Evolutionary conservation across 2,329 filamentous ascomycete species (phyloP).

Genomic region (Orbilia oligospora): DNA sequence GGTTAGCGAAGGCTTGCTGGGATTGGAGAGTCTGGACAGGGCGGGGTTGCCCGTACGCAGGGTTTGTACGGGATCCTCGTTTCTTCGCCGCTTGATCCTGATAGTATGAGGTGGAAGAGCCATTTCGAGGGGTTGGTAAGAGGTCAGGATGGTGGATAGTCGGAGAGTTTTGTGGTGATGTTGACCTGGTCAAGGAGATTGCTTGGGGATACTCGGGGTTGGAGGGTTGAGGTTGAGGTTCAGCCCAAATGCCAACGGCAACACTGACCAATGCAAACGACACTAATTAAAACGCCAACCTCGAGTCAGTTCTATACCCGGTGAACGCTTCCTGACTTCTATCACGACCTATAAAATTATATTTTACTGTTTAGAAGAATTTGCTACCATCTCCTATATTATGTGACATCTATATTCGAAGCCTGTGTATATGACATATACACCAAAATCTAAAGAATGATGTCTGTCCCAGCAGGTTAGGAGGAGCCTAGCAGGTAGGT

Average conservation of each 20-base stretch:
- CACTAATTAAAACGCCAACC: slow-evolving; percentile 14
- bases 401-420: not conserved
- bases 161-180: not conserved
- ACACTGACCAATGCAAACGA: slow-evolving; percentile 2
- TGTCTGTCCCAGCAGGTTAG: not conserved
- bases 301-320: not conserved
- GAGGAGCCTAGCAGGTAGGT: not conserved
- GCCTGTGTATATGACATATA: not conserved
- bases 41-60: slow-evolving; percentile 59
- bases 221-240: slow-evolving; percentile 32
- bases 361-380: not conserved
- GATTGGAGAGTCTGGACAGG: slow-evolving; percentile 23
- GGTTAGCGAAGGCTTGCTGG: slow-evolving; percentile 25
- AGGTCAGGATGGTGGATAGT: not conserved
- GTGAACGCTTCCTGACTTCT: not conserved
- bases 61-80: slow-evolving; percentile 63
- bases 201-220: slow-evolving; percentile 21
- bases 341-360: not conserved
- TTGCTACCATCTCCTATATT: not conserved
- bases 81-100: slow-evolving; percentile 63
- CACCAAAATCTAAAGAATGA: not conserved
- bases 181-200: slow-evolving; percentile 4
- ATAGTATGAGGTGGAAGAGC: slow-evolving; percentile 64
- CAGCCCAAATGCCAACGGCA: slow-evolving; percentile 26
- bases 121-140: slow-evolving; percentile 31